These are phyloP conservation scores for Ophiostoma sp. DNA, from an alignment of 2,329 filamentous ascomycete genomes.

Conservation along the genomic window DNA sequence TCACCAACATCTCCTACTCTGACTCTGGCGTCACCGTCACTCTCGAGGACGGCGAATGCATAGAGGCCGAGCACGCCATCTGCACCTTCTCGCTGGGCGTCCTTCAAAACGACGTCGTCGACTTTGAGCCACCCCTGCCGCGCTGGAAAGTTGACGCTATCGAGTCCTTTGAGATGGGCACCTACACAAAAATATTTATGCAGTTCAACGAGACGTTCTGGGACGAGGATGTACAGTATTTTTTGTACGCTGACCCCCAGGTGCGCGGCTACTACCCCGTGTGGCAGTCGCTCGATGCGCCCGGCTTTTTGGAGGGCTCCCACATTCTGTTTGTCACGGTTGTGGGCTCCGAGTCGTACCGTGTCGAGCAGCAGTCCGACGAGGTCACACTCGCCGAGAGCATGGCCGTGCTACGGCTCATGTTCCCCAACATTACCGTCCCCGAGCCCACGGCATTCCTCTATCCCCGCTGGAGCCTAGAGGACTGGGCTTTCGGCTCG, in stretches of 20 bases:
- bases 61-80: constrained; percentile 23
- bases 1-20: constrained; percentile 14
- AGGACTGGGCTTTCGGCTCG: constrained; percentile 16
- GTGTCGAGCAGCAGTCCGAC: constrained; percentile 20
- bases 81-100: constrained; percentile 24
- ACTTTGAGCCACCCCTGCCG: constrained; percentile 15
- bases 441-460: constrained; percentile 8
- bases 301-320: constrained; percentile 15
- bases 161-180: constrained; percentile 23
- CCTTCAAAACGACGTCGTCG: constrained; percentile 16
- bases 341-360: constrained; percentile 1
- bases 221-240: constrained; percentile 11
- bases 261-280: constrained; percentile 16
- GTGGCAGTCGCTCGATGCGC: constrained; percentile 11
- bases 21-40: neutral
- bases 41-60: constrained; percentile 13
- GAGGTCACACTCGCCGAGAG: neutral
- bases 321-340: constrained; percentile 21
- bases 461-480: constrained; percentile 16
- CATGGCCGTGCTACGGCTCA: constrained; percentile 16
- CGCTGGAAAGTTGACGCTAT: constrained; percentile 20
- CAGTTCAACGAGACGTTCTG: constrained; percentile 24
- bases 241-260: constrained; percentile 17
- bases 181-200: constrained; percentile 23
- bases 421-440: constrained; percentile 17